Percentiles rank a stretch among this genome's conserved stretches.
These are phyloP conservation scores for Ilyonectria sp. DNA, from an alignment of 2,329 filamentous ascomycete genomes.

Conservation along the genomic window DNA sequence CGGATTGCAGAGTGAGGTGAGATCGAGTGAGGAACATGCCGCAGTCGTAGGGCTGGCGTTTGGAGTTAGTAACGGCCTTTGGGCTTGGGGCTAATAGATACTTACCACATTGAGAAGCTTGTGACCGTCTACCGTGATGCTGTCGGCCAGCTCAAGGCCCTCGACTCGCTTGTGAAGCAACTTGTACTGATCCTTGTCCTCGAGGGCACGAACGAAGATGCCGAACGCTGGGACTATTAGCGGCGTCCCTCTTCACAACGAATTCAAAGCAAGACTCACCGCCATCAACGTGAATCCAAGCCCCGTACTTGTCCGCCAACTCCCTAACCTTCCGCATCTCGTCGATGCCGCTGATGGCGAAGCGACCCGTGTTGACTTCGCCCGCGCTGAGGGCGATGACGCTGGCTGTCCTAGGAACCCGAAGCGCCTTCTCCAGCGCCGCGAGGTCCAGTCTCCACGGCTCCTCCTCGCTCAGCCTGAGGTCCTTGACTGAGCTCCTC, in stretches of 20 bases:
- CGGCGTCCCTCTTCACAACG: neutral
- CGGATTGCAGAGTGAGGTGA: constrained; percentile 67
- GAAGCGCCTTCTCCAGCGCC: constrained; percentile 73
- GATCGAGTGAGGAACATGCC: constrained; percentile 89
- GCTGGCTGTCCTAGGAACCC: constrained; percentile 68
- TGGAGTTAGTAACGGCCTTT: constrained; percentile 24
- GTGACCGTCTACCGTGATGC: constrained; percentile 88
- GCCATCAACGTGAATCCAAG: constrained; percentile 93
- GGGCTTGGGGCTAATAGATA: constrained; percentile 38
- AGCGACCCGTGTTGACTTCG: constrained; percentile 92
- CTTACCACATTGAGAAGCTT: constrained; percentile 91
- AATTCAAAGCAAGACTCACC: constrained; percentile 59
- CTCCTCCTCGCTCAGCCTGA: constrained; percentile 66
- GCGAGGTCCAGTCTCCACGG: constrained; percentile 81
- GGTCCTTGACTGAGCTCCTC: constrained; percentile 74
- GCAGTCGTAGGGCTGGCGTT: constrained; percentile 83
- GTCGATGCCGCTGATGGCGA: constrained; percentile 71
- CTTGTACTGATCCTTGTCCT: constrained; percentile 69
- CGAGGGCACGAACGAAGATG: constrained; percentile 80
- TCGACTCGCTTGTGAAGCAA: constrained; percentile 65
- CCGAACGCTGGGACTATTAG: constrained; percentile 77
- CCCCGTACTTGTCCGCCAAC: constrained; percentile 79
- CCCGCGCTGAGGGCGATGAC: constrained; percentile 88
- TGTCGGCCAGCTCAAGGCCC: constrained; percentile 87
- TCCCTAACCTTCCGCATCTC: constrained; percentile 76